A percentile compares a stretch with the other conserved stretches of the same genome.
These are phyloP conservation scores for Friedmanniomyces endolithicus DNA, from an alignment of 495 filamentous ascomycete genomes.

Conservation along the genomic window DNA sequence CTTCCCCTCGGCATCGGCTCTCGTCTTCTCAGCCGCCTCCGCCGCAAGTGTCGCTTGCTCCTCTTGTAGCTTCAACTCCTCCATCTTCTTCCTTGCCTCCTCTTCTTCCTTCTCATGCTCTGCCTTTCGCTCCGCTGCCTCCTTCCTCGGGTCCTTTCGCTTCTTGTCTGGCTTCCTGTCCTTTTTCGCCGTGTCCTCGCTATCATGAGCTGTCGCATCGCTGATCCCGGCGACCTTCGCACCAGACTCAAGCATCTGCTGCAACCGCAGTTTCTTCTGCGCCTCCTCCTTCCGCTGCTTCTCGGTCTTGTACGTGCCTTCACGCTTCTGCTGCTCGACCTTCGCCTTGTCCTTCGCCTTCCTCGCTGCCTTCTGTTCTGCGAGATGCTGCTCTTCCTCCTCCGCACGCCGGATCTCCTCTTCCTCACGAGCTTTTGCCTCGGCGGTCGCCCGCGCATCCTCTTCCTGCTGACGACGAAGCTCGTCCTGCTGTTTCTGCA, in stretches of 20 bases:
- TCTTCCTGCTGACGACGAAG: conserved; percentile 65
- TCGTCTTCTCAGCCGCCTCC: conserved; percentile 35
- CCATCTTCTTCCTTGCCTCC: conserved; percentile 36
- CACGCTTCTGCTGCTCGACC: conserved; percentile 88
- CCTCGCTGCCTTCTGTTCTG: conserved; percentile 62
- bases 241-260: conserved; percentile 81
- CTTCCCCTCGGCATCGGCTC: conserved; percentile 45
- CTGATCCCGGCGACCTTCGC: conserved; percentile 67
- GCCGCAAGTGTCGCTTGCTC: conserved; percentile 40
- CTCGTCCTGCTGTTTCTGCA: conserved; percentile 89
- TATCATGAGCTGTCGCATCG: conserved; percentile 24
- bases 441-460: conserved; percentile 50
- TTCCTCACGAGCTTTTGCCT: conserved; percentile 60
- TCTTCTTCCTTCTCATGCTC: conserved; percentile 47
- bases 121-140: conserved; percentile 39
- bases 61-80: conserved; percentile 30
- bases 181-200: conserved; percentile 54
- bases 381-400: conserved; percentile 63
- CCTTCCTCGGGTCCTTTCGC: conserved; percentile 49
- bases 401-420: conserved; percentile 54
- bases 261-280: conserved; percentile 68
- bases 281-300: conserved; percentile 81
- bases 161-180: conserved; percentile 44
- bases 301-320: conserved; percentile 90
- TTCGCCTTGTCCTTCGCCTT: conserved; percentile 94